Percentiles rank a stretch among this genome's conserved stretches.
phyloP scores from a whole-genome alignment of 495 filamentous ascomycete genomes.

The Parachaetomium inaequale region DNA sequence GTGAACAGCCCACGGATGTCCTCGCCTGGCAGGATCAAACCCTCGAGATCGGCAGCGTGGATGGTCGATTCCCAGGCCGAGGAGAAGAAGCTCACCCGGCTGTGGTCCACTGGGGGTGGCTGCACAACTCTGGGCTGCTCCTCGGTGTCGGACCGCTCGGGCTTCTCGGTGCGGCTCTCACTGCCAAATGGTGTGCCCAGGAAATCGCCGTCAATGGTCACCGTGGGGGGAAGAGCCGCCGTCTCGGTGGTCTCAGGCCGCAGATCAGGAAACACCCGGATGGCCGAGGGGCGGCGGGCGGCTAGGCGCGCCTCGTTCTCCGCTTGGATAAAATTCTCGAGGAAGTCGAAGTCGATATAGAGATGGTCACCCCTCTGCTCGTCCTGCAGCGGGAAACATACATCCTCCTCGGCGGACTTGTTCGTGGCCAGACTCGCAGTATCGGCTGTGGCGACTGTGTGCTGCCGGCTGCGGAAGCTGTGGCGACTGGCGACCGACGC shows the following conservation, averaged over 20 bases:
- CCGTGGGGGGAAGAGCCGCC: conserved; percentile 21
- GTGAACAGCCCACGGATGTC: conserved; percentile 85
- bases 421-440: conserved; percentile 48
- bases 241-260: conserved; percentile 26
- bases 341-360: conserved; percentile 78
- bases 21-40: conserved; percentile 82
- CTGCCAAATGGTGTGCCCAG: conserved; percentile 43
- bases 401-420: conserved; percentile 70
- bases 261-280: conserved; percentile 62
- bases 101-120: conserved; percentile 50
- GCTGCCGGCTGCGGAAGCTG: conserved; percentile 46
- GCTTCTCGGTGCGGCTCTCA: conserved; percentile 37
- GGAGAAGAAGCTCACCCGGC: conserved; percentile 92
- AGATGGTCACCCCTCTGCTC: conserved; percentile 44
- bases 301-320: conserved; percentile 51
- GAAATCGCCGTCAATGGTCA: conserved; percentile 50
- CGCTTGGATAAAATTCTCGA: conserved; percentile 71
- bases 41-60: conserved; percentile 82
- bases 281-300: conserved; percentile 35
- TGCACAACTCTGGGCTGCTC: conserved; percentile 20
- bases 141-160: conserved; percentile 24
- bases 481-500: conserved; percentile 63
- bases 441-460: conserved; percentile 43
- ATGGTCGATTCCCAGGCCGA: conserved; percentile 88
- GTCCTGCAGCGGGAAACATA: conserved; percentile 69